phyloP scores from a whole-genome alignment of 345 rosid genomes.

The Eucalyptus pauciflora region DNA sequence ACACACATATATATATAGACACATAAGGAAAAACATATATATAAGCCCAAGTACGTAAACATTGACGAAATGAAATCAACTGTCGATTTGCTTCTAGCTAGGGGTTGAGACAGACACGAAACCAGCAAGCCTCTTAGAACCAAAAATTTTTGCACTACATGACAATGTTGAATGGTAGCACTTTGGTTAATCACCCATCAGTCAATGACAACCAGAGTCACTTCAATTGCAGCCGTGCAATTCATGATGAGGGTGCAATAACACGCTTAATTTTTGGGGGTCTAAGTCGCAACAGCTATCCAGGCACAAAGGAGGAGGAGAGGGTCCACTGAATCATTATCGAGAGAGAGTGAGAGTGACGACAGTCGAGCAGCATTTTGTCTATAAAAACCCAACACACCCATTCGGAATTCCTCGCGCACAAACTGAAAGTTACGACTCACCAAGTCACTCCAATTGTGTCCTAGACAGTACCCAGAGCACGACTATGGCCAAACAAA shows the following conservation, averaged over 20 bases:
- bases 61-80: not conserved
- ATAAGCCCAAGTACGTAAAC: not conserved
- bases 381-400: not conserved
- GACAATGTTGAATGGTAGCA: too few relatives aligned
- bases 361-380: not conserved
- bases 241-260: not conserved
- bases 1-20: too few relatives aligned
- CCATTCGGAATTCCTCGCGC: not conserved
- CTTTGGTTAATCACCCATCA: not conserved
- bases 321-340: not conserved
- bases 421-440: conserved; percentile 14
- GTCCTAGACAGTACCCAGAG: not conserved
- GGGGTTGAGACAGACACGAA: too few relatives aligned
- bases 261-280: not conserved
- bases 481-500: not conserved
- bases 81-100: too few relatives aligned
- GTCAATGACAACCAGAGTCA: not conserved
- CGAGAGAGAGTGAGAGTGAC: not conserved
- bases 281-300: not conserved
- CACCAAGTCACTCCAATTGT: not conserved
- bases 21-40: not conserved
- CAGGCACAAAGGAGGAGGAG: not conserved
- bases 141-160: too few relatives aligned
- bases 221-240: not conserved
- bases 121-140: too few relatives aligned